phyloP scores from a whole-genome alignment of 129 eudicot genomes.

The Helianthus annuus region HanXRQr2.0-SUNRISE NC_035436.2:184152107-184152606 shows the following conservation, averaged over 20 bases:
- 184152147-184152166: constrained; percentile 67
- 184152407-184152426: neutral
- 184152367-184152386: neutral
- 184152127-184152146: constrained; percentile 56
- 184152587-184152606: neutral
- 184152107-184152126: constrained; percentile 22
- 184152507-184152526: constrained; percentile 40
- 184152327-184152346: neutral
- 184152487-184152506: constrained; percentile 29
- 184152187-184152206: constrained; percentile 46
- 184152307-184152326: constrained; percentile 9
- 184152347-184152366: neutral
- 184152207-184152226: constrained; percentile 50
- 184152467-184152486: neutral
- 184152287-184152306: constrained; percentile 39
- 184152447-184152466: neutral
- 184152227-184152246: constrained; percentile 43
- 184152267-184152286: constrained; percentile 62
- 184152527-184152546: constrained; percentile 48
- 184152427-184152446: neutral
- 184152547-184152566: constrained; percentile 38
- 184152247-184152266: constrained; percentile 55
- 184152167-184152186: constrained; percentile 44
- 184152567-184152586: constrained; percentile 30
- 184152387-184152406: neutral